Conservation (phyloP, 345 rosid genomes). For the Citrus australasica region DNA sequence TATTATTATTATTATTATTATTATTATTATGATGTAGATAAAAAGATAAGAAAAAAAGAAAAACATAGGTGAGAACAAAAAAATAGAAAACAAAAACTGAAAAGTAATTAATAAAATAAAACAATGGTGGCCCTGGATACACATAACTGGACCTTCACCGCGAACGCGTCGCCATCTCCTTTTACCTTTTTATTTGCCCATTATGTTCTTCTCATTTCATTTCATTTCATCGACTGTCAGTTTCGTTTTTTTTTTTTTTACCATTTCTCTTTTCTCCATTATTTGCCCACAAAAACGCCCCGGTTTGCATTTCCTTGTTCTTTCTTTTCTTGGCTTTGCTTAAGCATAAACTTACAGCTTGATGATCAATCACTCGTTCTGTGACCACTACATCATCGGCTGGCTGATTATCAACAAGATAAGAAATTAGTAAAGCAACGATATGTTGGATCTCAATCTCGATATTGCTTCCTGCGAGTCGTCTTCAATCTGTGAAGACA, state of each 20-base stretch:
- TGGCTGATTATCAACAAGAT: background rate
- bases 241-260: background rate
- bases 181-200: conserved; percentile 24
- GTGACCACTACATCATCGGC: too few relatives aligned
- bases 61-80: too few relatives aligned
- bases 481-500: conserved; percentile 16
- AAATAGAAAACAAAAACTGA: too few relatives aligned
- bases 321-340: too few relatives aligned
- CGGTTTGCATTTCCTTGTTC: background rate
- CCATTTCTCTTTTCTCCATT: conserved; percentile 9
- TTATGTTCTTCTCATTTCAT: background rate
- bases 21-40: too few relatives aligned
- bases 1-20: too few relatives aligned
- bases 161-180: conserved; percentile 38
- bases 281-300: background rate
- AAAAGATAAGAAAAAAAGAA: too few relatives aligned
- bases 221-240: background rate
- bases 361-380: too few relatives aligned
- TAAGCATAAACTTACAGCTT: too few relatives aligned
- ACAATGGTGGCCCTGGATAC: background rate
- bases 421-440: background rate
- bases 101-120: too few relatives aligned
- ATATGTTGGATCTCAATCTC: conserved; percentile 73
- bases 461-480: conserved; percentile 35
- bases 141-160: conserved; percentile 14